A percentile compares a stretch with the other conserved stretches of the same genome.
These are phyloP conservation scores for Beauveria rudraprayagi DNA, from an alignment of 2,329 filamentous ascomycete genomes.

Conservation along the genomic window DNA sequence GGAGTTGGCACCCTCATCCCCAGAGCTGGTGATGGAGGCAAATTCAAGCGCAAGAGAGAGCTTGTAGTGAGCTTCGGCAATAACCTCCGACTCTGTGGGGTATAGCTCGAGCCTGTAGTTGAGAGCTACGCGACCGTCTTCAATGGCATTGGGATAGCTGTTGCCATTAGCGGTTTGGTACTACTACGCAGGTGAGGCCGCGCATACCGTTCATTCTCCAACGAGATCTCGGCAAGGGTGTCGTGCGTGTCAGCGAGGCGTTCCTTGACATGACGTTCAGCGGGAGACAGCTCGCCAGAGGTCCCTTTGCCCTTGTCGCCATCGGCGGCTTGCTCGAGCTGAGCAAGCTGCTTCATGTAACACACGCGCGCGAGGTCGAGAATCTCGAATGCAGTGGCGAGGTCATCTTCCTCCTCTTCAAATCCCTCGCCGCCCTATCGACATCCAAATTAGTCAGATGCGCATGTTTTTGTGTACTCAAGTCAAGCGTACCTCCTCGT, in stretches of 20 bases:
- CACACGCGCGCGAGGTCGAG: conserved; percentile 70
- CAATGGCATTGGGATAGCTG: conserved; percentile 76
- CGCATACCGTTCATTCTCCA: conserved; percentile 76
- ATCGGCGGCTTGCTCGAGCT: conserved; percentile 24
- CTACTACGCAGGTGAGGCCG: neutral
- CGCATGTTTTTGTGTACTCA: conserved; percentile 8
- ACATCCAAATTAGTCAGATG: conserved; percentile 25
- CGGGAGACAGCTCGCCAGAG: conserved; percentile 31
- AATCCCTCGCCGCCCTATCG: conserved; percentile 35
- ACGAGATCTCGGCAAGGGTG: conserved; percentile 88
- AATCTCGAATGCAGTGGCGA: conserved; percentile 74
- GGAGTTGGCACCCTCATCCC: conserved; percentile 35
- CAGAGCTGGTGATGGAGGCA: conserved; percentile 63
- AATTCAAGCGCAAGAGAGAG: conserved; percentile 93
- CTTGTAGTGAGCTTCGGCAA: conserved; percentile 95
- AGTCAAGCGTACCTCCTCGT: conserved; percentile 33
- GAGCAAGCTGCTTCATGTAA: conserved; percentile 47
- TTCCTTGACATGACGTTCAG: conserved; percentile 61
- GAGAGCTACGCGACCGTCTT: conserved; percentile 71
- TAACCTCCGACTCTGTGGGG: conserved; percentile 69
- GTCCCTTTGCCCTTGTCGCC: conserved; percentile 36
- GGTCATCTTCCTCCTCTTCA: conserved; percentile 62
- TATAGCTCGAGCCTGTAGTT: conserved; percentile 73
- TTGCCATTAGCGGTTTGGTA: neutral
- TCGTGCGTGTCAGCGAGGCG: conserved; percentile 89